Base-by-base conservation (phyloP, 306 rosid genomes). In the Vigna nakashimae region DNA sequence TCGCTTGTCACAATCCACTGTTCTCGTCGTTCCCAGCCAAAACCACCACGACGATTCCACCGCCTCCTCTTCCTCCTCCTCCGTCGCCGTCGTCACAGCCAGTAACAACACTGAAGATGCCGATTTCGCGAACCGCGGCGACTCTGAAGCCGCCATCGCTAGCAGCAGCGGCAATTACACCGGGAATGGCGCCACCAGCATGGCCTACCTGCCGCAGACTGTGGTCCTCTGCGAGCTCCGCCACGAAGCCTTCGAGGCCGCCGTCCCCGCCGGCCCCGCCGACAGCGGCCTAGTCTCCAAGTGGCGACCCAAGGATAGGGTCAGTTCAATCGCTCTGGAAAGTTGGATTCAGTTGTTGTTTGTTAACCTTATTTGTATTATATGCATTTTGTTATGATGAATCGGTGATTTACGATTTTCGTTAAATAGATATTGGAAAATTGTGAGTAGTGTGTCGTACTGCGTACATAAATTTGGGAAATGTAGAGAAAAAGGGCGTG, bases 271-370 rank as follows among this genome's bases (percentile, higher is more conserved):
- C 0, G 97, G 99, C 7, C 97, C 98, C 2, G 89, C 96, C 2
- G 94, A 90, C 20, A 86, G 90, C 38, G 99, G 99, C 2, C 71
- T 91, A 79, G 96, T 96, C 65, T 96, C 98, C 1, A 96, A 93
- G 84, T 96, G 99, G 98, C 83, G 97, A 76, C 98, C 96, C 14
- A 93, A 92, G 86, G 98, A 93, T 49, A 80, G 96, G 79, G 99
- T 96, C 80, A 59, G 4, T 65, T 75, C 63, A 9, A 11, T 58
- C 36, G 1, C 11, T 7, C 48, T 49, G 20, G 15, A 34, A 8
- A 62, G 2, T 36, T 36, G 1, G 69, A 64, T 64, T 64, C 28
- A 5, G 16, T 64, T 62, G 5, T 32, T 64, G 32, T 14, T 30
- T 32, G 49, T 36, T 63, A 1, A 63, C 30, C 30, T 22, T 11